phyloP scores from a whole-genome alignment of 2,329 filamentous ascomycete genomes.

The Paraphaeosphaeria sporulosa region DNA sequence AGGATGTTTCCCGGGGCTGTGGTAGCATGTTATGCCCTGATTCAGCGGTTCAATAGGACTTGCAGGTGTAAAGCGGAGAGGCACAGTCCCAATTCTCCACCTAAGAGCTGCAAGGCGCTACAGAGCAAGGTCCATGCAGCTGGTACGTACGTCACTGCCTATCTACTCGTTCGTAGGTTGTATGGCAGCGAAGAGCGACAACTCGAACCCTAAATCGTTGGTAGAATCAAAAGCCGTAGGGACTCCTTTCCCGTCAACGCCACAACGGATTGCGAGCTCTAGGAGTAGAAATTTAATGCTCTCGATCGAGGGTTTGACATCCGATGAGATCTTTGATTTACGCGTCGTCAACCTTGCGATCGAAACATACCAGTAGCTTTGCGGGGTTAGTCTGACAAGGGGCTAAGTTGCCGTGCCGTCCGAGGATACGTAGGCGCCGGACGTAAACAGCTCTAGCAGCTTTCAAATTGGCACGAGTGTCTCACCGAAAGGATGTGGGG shows the following conservation, averaged over 20 bases:
- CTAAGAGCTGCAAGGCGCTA: background rate
- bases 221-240: background rate
- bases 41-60: slow-evolving; percentile 28
- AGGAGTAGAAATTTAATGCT: background rate
- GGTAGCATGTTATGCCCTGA: slow-evolving; percentile 22
- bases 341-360: background rate
- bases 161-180: slow-evolving; percentile 19
- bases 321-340: background rate
- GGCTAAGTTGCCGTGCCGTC: slow-evolving; percentile 6
- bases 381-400: slow-evolving; percentile 3
- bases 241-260: background rate
- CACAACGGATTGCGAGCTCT: background rate
- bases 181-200: too few relatives aligned
- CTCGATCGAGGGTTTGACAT: background rate
- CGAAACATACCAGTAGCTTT: background rate
- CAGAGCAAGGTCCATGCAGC: slow-evolving; percentile 5
- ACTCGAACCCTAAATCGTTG: too few relatives aligned
- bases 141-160: background rate
- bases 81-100: background rate
- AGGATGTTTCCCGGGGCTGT: slow-evolving; percentile 25
- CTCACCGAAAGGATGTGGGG: slow-evolving; percentile 40
- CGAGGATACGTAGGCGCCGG: background rate
- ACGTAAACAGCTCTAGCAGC: background rate
- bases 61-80: slow-evolving; percentile 20
- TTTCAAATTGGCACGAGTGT: background rate